Percentiles rank a stretch among this genome's conserved stretches.
phyloP scores from a whole-genome alignment of 1,139 yeast species.

The Meyerozyma guilliermondii region DNA sequence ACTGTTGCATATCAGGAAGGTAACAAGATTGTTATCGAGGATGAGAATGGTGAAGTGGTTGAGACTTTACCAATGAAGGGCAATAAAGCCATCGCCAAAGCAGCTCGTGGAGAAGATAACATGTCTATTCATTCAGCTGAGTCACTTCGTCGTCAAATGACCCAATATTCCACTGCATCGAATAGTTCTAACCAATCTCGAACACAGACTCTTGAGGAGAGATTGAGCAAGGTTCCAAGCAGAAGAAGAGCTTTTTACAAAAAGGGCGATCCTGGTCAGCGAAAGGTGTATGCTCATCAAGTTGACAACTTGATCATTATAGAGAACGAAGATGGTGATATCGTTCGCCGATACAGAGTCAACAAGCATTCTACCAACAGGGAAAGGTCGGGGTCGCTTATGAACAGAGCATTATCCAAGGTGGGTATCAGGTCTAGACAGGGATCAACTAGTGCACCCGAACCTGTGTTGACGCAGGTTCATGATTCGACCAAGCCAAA shows the following conservation, averaged over 20 bases:
- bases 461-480: not conserved
- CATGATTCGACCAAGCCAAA: conserved; percentile 7
- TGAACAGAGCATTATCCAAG: conserved; percentile 42
- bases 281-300: conserved; percentile 42
- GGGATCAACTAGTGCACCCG: conserved; percentile 6
- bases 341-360: conserved; percentile 74
- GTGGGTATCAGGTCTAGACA: conserved; percentile 42
- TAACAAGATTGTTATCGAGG: conserved; percentile 64
- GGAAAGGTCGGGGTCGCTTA: conserved; percentile 29
- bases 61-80: conserved; percentile 28
- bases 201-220: conserved; percentile 6
- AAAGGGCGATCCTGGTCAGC: conserved; percentile 27
- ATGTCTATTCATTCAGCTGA: conserved; percentile 38
- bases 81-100: conserved; percentile 2
- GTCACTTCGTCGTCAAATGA: conserved; percentile 33
- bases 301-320: conserved; percentile 70
- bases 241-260: conserved; percentile 23
- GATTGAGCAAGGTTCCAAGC: conserved; percentile 8
- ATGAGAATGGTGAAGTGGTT: conserved; percentile 72
- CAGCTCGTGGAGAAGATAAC: conserved; percentile 11
- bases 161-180: conserved; percentile 24
- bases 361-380: conserved; percentile 25
- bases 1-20: conserved; percentile 68
- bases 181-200: conserved; percentile 15
- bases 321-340: conserved; percentile 91